A percentile compares a stretch with the other conserved stretches of the same genome.
These are phyloP conservation scores for Colletotrichum costaricense DNA, from an alignment of 2,329 filamentous ascomycete species.

Conservation along the genomic window DNA sequence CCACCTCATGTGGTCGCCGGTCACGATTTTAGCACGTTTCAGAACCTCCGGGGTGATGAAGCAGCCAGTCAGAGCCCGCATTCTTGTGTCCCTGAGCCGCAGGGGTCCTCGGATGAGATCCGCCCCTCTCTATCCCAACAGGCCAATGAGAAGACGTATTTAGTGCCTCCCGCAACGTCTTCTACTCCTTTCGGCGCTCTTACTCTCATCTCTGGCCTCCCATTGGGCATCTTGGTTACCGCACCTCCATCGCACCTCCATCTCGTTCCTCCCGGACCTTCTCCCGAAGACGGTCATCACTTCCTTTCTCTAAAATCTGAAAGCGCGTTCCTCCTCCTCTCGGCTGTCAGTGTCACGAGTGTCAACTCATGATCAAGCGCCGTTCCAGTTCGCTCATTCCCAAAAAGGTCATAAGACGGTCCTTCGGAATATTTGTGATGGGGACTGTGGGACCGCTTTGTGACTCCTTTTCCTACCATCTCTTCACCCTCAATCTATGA, in stretches of 20 bases:
- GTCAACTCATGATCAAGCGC: conserved; percentile 3
- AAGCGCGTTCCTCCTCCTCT: not conserved
- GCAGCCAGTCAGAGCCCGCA: conserved; percentile 29
- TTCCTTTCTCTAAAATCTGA: conserved; percentile 16
- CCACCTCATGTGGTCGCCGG: conserved; percentile 27
- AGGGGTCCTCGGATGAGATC: conserved; percentile 34
- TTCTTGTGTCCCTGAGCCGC: not conserved
- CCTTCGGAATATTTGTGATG: no score
- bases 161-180: not conserved
- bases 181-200: not conserved
- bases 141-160: conserved; percentile 9
- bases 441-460: no score
- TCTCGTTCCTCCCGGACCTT: conserved; percentile 13
- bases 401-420: not conserved
- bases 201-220: not conserved
- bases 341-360: not conserved
- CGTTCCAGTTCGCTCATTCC: not conserved
- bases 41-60: conserved; percentile 22
- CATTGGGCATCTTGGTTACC: conserved; percentile 13
- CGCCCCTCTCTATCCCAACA: not conserved
- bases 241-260: conserved; percentile 12
- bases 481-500: not conserved
- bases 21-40: conserved; percentile 35
- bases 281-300: conserved; percentile 22
- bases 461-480: not conserved